A percentile compares a stretch with the other conserved stretches of the same genome.
These are phyloP conservation scores for Phaeosphaeriaceae sp. DNA, from an alignment of 2,329 filamentous ascomycete genomes.

Conservation along the genomic window DNA sequence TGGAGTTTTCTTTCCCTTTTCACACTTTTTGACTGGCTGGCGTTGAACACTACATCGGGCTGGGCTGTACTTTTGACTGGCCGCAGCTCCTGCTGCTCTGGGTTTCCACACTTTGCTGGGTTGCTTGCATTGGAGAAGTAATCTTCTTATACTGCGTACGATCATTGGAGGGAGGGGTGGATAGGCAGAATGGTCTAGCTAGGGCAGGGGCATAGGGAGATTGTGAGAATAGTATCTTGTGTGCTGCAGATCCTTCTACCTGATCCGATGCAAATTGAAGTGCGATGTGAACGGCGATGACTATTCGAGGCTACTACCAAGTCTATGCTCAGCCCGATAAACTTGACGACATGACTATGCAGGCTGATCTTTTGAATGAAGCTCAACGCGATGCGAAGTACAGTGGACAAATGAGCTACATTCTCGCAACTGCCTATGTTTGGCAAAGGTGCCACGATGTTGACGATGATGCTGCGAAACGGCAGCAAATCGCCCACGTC, in stretches of 20 bases:
- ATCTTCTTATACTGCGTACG: background rate
- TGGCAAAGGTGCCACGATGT: background rate
- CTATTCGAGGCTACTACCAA: background rate
- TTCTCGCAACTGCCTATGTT: background rate
- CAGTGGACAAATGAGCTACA: background rate
- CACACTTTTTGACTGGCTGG: slow-evolving; percentile 7
- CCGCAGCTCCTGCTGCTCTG: background rate
- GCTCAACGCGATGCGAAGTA: background rate
- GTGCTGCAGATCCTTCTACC: background rate
- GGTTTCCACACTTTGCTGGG: background rate
- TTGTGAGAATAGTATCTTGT: background rate
- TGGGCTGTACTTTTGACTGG: background rate
- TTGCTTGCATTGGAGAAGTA: background rate
- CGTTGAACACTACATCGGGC: slow-evolving; percentile 3
- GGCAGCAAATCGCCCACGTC: too few species aligned
- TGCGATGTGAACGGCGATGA: background rate
- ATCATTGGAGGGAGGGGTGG: background rate
- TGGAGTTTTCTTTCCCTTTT: slow-evolving; percentile 13
- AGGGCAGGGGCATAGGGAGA: background rate
- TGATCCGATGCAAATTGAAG: background rate
- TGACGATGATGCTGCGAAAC: background rate
- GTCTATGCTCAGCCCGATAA: too few species aligned
- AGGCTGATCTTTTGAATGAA: too few species aligned
- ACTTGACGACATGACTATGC: too few species aligned
- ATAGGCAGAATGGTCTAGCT: background rate